Percentiles rank a stretch among this genome's conserved stretches.
These are phyloP conservation scores for Thalassiosira allenii DNA, from an alignment of 352 stramenopile genomes.

Conservation along the genomic window DNA sequence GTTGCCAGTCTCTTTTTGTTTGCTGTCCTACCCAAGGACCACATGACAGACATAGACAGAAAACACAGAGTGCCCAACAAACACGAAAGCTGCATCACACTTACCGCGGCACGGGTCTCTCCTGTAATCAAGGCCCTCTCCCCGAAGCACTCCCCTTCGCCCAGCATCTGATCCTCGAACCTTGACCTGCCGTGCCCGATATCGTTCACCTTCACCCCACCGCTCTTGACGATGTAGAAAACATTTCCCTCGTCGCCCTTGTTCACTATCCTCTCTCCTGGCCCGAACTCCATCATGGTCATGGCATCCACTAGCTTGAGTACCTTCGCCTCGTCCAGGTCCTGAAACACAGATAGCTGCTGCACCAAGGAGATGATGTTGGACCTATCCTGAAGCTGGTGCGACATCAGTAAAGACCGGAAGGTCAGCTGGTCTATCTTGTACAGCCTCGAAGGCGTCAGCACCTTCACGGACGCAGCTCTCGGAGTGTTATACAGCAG, in stretches of 20 bases:
- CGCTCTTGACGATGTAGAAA: conserved; percentile 98
- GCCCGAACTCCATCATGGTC: conserved; percentile 93
- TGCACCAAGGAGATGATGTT: conserved; percentile 91
- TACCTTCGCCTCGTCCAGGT: conserved; percentile 86
- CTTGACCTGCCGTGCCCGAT: conserved; percentile 82
- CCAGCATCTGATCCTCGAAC: conserved; percentile 87
- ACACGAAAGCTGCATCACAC: no score
- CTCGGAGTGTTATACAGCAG: conserved; percentile 95
- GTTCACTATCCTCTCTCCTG: conserved; percentile 94
- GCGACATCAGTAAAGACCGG: conserved; percentile 90
- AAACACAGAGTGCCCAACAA: no score
- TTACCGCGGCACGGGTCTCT: no score
- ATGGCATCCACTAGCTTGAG: conserved; percentile 94
- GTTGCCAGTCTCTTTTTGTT: no score
- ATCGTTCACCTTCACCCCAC: conserved; percentile 88
- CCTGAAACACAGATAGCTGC: conserved; percentile 92
- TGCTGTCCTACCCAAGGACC: no score
- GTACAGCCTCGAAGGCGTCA: conserved; percentile 91
- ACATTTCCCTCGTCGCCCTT: conserved; percentile 96
- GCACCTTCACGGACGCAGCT: conserved; percentile 92
- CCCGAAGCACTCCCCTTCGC: conserved; percentile 94
- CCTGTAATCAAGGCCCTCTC: conserved; percentile 90
- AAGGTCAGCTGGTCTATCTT: conserved; percentile 91
- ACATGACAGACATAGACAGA: no score
- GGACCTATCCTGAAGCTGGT: conserved; percentile 78